phyloP scores from a whole-genome alignment of 2,329 filamentous ascomycete genomes.

The Microsporum audouinii region DNA sequence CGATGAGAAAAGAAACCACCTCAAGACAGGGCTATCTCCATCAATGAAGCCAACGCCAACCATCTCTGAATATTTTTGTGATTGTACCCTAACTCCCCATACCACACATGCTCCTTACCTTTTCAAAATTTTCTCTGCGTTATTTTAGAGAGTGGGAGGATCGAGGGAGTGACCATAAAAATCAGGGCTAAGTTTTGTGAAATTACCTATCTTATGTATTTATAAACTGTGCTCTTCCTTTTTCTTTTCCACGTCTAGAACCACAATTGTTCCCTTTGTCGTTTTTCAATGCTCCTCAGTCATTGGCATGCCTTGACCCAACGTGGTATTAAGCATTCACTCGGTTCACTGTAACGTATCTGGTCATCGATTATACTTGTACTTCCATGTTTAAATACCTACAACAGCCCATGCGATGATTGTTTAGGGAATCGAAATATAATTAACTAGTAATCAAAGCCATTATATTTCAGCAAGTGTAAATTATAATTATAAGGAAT shows the following conservation, averaged over 20 bases:
- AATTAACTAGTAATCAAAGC: no score
- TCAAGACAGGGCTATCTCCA: background rate
- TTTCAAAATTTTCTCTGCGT: background rate
- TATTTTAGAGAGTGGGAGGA: conserved; percentile 4
- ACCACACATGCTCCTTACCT: conserved; percentile 2
- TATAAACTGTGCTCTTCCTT: conserved; percentile 5
- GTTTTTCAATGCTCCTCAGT: background rate
- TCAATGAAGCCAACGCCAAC: background rate
- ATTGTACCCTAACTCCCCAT: conserved; percentile 1
- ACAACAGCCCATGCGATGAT: no score
- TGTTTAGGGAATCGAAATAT: no score
- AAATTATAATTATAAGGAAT: no score
- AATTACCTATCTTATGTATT: conserved; percentile 4
- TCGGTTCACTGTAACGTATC: background rate
- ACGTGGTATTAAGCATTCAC: background rate
- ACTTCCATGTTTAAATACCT: no score
- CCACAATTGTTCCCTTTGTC: conserved; percentile 1
- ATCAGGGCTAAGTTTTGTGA: conserved; percentile 5
- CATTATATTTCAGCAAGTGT: no score
- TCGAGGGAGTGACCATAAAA: conserved; percentile 1
- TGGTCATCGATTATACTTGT: background rate
- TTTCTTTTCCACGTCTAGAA: conserved; percentile 2
- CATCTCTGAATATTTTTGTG: conserved; percentile 1
- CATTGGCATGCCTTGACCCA: background rate
- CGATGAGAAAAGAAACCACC: conserved; percentile 3